Evolutionary conservation across 1,139 yeast species (phyloP), one percentile per base, ranked within the genome.

Genomic region (Taiozyma sp.): DNA sequence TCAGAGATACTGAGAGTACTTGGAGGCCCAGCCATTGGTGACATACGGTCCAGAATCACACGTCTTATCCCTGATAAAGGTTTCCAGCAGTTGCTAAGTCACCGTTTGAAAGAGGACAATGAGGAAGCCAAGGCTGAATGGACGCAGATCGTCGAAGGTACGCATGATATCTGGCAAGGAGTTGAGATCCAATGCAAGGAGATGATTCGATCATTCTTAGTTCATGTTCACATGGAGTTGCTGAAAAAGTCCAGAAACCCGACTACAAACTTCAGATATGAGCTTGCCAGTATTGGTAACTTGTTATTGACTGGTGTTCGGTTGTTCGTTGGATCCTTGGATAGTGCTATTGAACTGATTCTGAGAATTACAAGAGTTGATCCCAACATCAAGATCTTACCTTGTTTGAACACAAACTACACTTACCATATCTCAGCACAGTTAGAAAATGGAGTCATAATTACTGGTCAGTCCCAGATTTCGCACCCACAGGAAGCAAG

Each of bases 1-100:
- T 85, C 95, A 30, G 98, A 91, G 68, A 77, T 91, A 37, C 76
- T 90, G n/a, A 71, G 97, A 16, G 90, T 90, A 2, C 75, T 91
- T 22, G 97, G 97, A 1, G 97, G 97, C 0, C 96, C 97, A 1
- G 97, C 97, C 0, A 88, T 91, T 51, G 98, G 98, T 2, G 98
- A 91, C 63, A 76, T 91, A 6, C 70, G 98, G 46, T 88, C 97
- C 0, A 68, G 98, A 49, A 74, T 90, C 42, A 87, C 91, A 0
- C 69, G 95, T 50, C 69, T 91, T 50, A 85, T 90, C 29, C 70
- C 74, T 6, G 69, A 71, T 30, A 77, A 77, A 45, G 71, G 69
- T 3, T 62, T 84, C 45, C 71, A 74, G 16, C 61, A 67, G 7
- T 64, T 90, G 34, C 69, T 91, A 16, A 77, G 86, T 19, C 78